These are phyloP conservation scores for Colletotrichum nymphaeae DNA, from an alignment of 2,329 filamentous ascomycete genomes.

Conservation along the genomic window DNA sequence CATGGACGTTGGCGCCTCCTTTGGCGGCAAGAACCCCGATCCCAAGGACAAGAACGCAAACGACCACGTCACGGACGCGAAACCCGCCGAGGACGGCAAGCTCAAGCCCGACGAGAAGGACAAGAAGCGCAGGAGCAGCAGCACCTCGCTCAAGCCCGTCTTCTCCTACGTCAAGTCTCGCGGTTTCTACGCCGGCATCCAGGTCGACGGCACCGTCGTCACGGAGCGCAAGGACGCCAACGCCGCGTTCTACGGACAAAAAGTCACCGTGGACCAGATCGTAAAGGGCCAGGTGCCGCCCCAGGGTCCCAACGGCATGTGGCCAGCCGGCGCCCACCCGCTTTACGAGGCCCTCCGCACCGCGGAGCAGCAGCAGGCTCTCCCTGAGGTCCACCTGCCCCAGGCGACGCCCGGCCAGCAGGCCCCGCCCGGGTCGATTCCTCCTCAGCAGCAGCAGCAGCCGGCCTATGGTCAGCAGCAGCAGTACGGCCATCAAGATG, in stretches of 20 bases:
- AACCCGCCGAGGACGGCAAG: slow-evolving; percentile 44
- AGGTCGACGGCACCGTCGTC: slow-evolving; percentile 87
- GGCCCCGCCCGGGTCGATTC: slow-evolving; percentile 7
- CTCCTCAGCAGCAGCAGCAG: slow-evolving; percentile 14
- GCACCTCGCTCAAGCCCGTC: slow-evolving; percentile 52
- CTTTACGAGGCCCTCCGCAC: slow-evolving; percentile 46
- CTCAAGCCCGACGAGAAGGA: slow-evolving; percentile 53
- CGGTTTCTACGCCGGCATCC: slow-evolving; percentile 88
- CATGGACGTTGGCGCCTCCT: slow-evolving; percentile 66
- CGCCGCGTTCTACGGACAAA: slow-evolving; percentile 83
- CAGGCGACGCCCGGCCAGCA: slow-evolving; percentile 25
- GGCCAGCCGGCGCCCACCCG: slow-evolving; percentile 46
- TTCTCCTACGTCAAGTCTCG: slow-evolving; percentile 85
- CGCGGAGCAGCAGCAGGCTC: slow-evolving; percentile 43
- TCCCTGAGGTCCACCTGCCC: slow-evolving; percentile 35
- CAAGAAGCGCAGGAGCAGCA: slow-evolving; percentile 34
- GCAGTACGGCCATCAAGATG: slow-evolving; percentile 37
- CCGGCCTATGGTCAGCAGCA: slow-evolving; percentile 22
- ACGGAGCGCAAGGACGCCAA: slow-evolving; percentile 92
- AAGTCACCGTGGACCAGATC: slow-evolving; percentile 58
- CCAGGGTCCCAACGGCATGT: slow-evolving; percentile 41
- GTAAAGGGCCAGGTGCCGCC: slow-evolving; percentile 55
- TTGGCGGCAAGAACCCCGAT: slow-evolving; percentile 37
- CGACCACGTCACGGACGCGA: slow-evolving; percentile 26
- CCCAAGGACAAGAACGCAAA: slow-evolving; percentile 26